Base-by-base conservation (phyloP, 257 asterid genomes). In the Lycium barbarum region DNA sequence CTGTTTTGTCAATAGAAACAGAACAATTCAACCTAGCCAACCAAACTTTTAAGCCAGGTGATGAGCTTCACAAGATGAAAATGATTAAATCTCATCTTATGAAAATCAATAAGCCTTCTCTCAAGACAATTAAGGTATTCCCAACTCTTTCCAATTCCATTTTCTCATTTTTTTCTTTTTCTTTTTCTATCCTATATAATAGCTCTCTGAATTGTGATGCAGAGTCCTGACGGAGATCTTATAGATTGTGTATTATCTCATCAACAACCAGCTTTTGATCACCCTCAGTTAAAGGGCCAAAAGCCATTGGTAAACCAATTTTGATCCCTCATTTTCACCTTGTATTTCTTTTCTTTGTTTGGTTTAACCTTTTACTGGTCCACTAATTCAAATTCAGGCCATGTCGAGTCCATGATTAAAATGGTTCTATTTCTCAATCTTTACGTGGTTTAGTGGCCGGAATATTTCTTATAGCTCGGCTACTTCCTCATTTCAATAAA, bases 141-240 rank as follows among this genome's bases (percentile, higher is more conserved):
- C 35, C 36, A 85, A 83, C 59, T 73, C 57, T 85, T 81, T 84
- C 82, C 40, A 67, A 78, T 79, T 87, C 15, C 14, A 62, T 33
- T 81, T 79, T 84, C 26, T 13, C 40, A 11, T 78, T 26, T 43
- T 5, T 18, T 26, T 12, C 47, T 83, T 35, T 79, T 13, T 86
- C 40, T 26, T 82, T 62, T 62, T 17, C 6, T 26, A n/a, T 66
- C 45, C 4, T 68, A 15, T 36, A 36, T 3, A 51, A 68, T 78
- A 74, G 79, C 35, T 11, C 54, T 49, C 7, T 22, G 54, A 49
- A 36, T 47, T 61, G 49, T 62, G 81, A 53, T 72, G 78, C 93
- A 96, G 99, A 94, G 99, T 90, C 97, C 98, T 4, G 98, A 96
- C 79, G 99, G 99, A 70, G 99, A 96, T 86, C 83, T 90, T 80